Conservation (phyloP, 2,329 filamentous ascomycete species). For the Fusarium sulawesiense region DNA sequence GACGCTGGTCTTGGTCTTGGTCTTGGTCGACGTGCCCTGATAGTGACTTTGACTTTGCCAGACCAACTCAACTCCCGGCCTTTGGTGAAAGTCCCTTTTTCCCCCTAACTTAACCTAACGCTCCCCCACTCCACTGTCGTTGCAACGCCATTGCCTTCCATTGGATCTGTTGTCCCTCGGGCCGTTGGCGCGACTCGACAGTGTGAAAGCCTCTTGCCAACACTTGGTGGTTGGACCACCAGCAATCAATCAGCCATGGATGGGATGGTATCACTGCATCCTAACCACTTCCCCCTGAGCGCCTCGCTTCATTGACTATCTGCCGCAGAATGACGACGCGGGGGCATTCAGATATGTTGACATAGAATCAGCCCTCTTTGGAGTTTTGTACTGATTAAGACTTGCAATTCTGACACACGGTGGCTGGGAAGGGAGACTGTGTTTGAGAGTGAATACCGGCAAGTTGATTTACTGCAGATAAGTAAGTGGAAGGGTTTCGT, state of each 20-base stretch:
- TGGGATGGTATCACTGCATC: conserved; percentile 39
- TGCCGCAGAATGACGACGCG: conserved; percentile 32
- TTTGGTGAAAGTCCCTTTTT: conserved; percentile 18
- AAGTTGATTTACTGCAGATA: conserved; percentile 3
- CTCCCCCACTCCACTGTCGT: conserved; percentile 32
- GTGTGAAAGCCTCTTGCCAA: conserved; percentile 37
- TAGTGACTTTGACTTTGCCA: neutral
- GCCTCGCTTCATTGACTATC: conserved; percentile 11
- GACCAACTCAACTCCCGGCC: conserved; percentile 30
- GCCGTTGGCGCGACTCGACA: conserved; percentile 45
- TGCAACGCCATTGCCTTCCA: conserved; percentile 29
- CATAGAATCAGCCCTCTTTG: neutral
- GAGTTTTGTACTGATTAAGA: conserved; percentile 25
- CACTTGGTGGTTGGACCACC: conserved; percentile 44
- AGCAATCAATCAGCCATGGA: conserved; percentile 19
- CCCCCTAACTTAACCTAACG: conserved; percentile 30
- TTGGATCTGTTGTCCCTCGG: conserved; percentile 38
- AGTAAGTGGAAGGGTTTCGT: neutral
- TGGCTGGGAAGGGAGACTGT: conserved; percentile 2
- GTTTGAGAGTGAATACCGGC: conserved; percentile 1
- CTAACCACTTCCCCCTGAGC: conserved; percentile 21
- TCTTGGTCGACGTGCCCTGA: neutral
- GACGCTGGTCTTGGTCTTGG: conserved; percentile 3
- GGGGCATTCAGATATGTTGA: neutral
- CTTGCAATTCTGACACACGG: conserved; percentile 29